Base-by-base conservation (phyloP, 2,329 filamentous ascomycete species). In the Aspergillus hortae region DNA sequence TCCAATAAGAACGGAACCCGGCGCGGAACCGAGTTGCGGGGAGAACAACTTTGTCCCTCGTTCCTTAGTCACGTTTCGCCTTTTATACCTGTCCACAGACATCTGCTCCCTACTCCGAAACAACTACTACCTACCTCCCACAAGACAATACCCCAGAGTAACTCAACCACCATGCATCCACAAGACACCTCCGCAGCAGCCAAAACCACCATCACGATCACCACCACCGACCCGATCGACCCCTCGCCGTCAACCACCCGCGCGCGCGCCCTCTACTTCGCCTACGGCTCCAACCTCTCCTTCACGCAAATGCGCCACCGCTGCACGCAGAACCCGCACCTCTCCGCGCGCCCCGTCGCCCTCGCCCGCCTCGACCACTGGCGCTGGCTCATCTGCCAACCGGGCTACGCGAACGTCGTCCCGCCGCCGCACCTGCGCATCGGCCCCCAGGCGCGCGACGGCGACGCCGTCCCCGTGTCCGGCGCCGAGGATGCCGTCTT, bases 211-310 rank as follows among this genome's bases (percentile, higher is more conserved):
- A 40, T 38, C 45, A 53, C 45, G 7, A 55, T 32, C 35, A 50
- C 46, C 27, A 44, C 41, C 19, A 17, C 40, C 10, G 25, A 44
- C 44, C 49, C 40, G 35, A 23, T 42, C 40, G 40, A 42, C 40
- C 44, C 32, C 30, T 11, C 41, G 36, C 17, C 55, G 23, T 41
- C 21, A 36, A 44, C 41, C 41, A 55, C 46, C 25, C 42, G 49
- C 35, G 48, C 51, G 15, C 62, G 61, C 50, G 61, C 67, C 32
- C 67, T 74, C 57, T 75, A 75, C 58, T 74, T 75, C 52, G 72
- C 73, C 48, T 75, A 72, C 53, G 73, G 73, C 46, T 74, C 71
- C 40, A 75, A 75, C 50, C 69, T 75, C 25, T 75, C 73, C 4
- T 64, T 67, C 21, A 66, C 62, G 3, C 73, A 75, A 46, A 75